Base-by-base conservation (phyloP, 768 basidiomycete genomes). In the Agrocybe praecox region DNA sequence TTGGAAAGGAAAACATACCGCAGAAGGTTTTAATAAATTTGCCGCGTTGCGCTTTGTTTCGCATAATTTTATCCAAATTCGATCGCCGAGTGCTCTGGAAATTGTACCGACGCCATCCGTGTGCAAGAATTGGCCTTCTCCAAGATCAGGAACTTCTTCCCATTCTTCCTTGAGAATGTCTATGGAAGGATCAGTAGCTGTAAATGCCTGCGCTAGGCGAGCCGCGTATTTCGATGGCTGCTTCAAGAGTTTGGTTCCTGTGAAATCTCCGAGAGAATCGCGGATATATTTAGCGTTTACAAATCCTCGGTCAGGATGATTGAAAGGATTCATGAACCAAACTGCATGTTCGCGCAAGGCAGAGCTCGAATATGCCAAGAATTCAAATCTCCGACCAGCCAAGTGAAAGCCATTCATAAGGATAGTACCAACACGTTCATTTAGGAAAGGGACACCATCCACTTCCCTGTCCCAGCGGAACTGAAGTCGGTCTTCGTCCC, bases 51-150 rank as follows among this genome's bases (percentile, higher is more conserved):
- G 72, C 44, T 78, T 77, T n/a, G 67, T 76, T 14, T 69, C 66
- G 52, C 85, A 85, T 15, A 87, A 67, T 3, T 73, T 75, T 12
- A 65, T 58, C 86, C 87, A 92, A 29, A 94, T 88, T 62, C 65
- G 71, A 40, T 85, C 67, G 0, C 77, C 83, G 4, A 94, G 74
- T 21, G 74, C 72, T 18, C 72, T 70, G 1, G 90, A 89, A 48
- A 94, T 90, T 0, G 90, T 91, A 1, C 92, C 92, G 11, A 89
- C 84, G 24, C 92, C 92, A 55, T 94, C 92, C 0, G 92, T 93
- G 65, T 86, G 87, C 21, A 78, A 57, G 57, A 77, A 78, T 22
- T 58, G 51, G 45, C 66, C 62, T 18, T 46, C 36, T 21, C 76
- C 77, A 11, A 92, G 71, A 65, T 93, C 92, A 0, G 68, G 65